These are phyloP conservation scores for Calvatia gigantea DNA, from an alignment of 768 basidiomycete genomes.

Conservation along the genomic window DNA sequence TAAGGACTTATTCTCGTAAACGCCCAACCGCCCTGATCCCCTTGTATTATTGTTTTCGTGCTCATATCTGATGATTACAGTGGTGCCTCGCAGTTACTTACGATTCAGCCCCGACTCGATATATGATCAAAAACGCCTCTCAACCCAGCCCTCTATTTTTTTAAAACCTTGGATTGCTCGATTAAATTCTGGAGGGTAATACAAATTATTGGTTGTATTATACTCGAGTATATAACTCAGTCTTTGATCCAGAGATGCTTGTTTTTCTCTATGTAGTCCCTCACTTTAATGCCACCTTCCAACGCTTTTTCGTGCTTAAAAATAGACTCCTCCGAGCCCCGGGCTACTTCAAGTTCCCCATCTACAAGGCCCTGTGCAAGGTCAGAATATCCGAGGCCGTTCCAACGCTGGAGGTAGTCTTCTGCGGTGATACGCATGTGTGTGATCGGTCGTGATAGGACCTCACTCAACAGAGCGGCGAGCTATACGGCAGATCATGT, in stretches of 20 bases:
- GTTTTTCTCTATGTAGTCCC: conserved; percentile 23
- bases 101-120: no score
- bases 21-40: background rate
- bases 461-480: conserved; percentile 21
- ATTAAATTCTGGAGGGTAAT: no score
- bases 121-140: no score
- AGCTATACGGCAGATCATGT: conserved; percentile 16
- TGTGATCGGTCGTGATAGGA: conserved; percentile 26
- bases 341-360: conserved; percentile 17
- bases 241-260: conserved; percentile 1
- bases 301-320: conserved; percentile 18
- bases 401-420: conserved; percentile 17
- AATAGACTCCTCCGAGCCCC: conserved; percentile 21
- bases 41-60: background rate
- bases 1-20: background rate
- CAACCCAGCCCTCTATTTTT: no score
- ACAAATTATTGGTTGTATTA: background rate
- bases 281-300: conserved; percentile 21
- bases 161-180: no score
- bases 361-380: conserved; percentile 17
- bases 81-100: background rate
- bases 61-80: background rate
- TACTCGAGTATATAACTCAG: background rate
- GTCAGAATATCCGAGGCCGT: conserved; percentile 16
- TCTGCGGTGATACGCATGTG: conserved; percentile 20